These are phyloP conservation scores for Crotalaria pallida DNA, from an alignment of 306 rosid species.

Conservation along the genomic window DNA sequence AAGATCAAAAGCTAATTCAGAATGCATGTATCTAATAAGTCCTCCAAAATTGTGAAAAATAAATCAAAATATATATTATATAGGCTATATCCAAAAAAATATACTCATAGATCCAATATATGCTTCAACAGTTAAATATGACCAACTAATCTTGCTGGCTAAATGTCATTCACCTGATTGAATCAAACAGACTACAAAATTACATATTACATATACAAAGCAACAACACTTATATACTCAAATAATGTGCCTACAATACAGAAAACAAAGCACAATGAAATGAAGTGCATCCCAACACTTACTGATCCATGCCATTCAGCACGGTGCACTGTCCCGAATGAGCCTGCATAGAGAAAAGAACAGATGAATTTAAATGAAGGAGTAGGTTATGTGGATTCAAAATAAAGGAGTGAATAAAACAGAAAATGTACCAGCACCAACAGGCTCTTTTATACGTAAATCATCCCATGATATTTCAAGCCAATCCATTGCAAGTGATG, in stretches of 20 bases:
- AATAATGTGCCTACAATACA: not conserved
- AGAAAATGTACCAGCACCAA: conserved; percentile 83
- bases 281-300: conserved; percentile 25
- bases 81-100: not conserved
- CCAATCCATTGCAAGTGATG: conserved; percentile 99
- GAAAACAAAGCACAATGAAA: not conserved
- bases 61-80: not conserved
- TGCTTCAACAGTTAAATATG: not conserved
- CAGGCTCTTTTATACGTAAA: conserved; percentile 71
- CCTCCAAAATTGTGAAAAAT: not conserved
- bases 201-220: not conserved
- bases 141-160: not conserved
- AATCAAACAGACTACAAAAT: not conserved
- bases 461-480: conserved; percentile 98
- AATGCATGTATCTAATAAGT: not conserved
- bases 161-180: conserved; percentile 12
- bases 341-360: conserved; percentile 48
- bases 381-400: not conserved
- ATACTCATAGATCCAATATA: not conserved
- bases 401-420: not conserved
- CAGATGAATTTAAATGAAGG: conserved; percentile 7
- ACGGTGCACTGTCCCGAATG: conserved; percentile 94
- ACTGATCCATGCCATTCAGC: conserved; percentile 99
- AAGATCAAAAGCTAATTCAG: not conserved
- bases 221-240: not conserved